These are phyloP conservation scores for Fomes fomentarius DNA, from an alignment of 1,284 basidiomycete species.

Conservation along the genomic window DNA sequence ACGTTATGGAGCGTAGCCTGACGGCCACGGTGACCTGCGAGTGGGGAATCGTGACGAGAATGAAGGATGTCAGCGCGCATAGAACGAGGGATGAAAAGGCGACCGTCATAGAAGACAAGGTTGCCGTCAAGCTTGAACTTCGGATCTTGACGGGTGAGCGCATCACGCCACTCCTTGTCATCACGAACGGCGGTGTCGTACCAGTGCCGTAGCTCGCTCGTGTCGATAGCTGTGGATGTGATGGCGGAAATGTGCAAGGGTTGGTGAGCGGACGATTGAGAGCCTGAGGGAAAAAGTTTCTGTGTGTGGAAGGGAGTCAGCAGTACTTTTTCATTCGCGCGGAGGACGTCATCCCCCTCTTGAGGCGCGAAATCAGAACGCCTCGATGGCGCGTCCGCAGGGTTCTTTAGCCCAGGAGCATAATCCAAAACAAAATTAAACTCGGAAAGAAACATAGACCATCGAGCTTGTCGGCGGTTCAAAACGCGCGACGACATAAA, in stretches of 20 bases:
- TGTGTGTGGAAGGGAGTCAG: constrained; percentile 30
- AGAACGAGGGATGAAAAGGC: constrained; percentile 39
- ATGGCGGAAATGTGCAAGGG: constrained; percentile 22
- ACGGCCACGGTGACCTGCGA: constrained; percentile 30
- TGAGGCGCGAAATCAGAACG: constrained; percentile 38
- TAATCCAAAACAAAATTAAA: constrained; percentile 40
- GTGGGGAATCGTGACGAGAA: constrained; percentile 22
- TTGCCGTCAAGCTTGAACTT: constrained; percentile 32
- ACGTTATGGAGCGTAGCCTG: constrained; percentile 22
- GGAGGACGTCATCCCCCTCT: constrained; percentile 32
- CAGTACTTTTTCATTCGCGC: constrained; percentile 10
- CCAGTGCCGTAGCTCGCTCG: constrained; percentile 29
- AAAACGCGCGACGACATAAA: constrained; percentile 37
- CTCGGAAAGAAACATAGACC: constrained; percentile 39
- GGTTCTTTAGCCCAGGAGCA: constrained; percentile 32
- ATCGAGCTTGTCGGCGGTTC: constrained; percentile 43
- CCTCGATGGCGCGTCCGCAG: constrained; percentile 40
- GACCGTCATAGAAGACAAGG: constrained; percentile 36
- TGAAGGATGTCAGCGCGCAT: constrained; percentile 23
- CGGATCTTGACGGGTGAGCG: constrained; percentile 26
- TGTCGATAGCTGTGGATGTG: constrained; percentile 33
- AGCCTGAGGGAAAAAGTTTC: constrained; percentile 30
- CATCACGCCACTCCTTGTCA: constrained; percentile 36
- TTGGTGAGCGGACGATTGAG: constrained; percentile 28
- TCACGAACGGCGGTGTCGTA: not conserved